Base-by-base conservation (phyloP, 352 stramenopile species). In the Pythium insidiosum region DNA sequence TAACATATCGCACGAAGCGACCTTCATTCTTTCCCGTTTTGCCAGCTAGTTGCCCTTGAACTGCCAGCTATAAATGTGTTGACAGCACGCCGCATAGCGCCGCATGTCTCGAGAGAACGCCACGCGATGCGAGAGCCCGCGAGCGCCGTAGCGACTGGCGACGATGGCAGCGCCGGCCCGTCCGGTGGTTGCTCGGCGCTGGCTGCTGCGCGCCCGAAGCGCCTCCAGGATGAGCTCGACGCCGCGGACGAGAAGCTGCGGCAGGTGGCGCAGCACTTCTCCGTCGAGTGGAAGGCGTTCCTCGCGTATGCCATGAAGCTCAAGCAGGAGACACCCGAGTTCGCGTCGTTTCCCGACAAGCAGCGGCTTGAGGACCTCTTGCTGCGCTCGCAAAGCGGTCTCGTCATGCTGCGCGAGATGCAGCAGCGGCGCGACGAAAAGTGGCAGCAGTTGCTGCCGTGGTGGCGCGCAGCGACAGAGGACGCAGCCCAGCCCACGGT, bases 261-360 rank as follows among this genome's bases (percentile, higher is more conserved):
- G 10, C 46, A 36, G 3, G 59, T 57, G 9, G 66, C 68, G n/a
- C 57, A 77, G 61, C 66, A 77, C 54, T 84, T 84, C 36, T 73
- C 71, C 25, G 16, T 61, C 18, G 71, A 84, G 47, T 84, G 71
- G 71, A 78, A 77, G 34, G 49, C 66, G 7, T 79, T 81, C 41
- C 50, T 81, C 15, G 50, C 53, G 28, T 75, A 68, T 42, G 68
- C 66, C 9, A 73, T 81, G 63, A 52, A 68, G 35, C 53, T 64
- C 47, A 79, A 76, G 41, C 48, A 62, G 33, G 24, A 39, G 22
- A 12, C 47, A 38, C 39, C 39, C 6, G 43, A 36, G 16, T 11
- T 38, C 13, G 16, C 23, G 40, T 23, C 21, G 30, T 37, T 24
- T 20, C 20, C 15, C 13, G 40, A 33, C 23, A 26, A 45, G 23